Conservation (phyloP, 2,329 filamentous ascomycete species). For the Didymella exigua region DNA sequence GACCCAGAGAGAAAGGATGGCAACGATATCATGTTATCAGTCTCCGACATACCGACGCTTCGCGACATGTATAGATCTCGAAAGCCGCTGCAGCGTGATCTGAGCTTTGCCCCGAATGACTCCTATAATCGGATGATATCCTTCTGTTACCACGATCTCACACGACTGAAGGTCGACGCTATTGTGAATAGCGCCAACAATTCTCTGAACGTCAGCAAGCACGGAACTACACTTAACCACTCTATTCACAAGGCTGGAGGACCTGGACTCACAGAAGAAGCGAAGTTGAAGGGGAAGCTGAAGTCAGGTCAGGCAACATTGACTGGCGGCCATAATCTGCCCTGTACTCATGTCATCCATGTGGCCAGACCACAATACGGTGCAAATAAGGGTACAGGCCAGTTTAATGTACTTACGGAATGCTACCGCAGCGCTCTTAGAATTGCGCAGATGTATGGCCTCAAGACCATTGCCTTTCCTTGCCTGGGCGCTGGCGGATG, state of each 20-base stretch:
- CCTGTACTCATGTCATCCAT: conserved; percentile 41
- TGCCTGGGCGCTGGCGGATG: conserved; percentile 40
- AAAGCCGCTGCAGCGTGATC: conserved; percentile 32
- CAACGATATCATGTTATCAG: conserved; percentile 15
- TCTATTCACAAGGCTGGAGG: conserved; percentile 39
- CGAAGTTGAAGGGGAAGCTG: conserved; percentile 17
- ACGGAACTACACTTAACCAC: conserved; percentile 28
- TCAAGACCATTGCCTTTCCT: conserved; percentile 45
- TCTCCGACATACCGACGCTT: conserved; percentile 35
- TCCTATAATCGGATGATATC: conserved; percentile 39
- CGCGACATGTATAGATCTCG: conserved; percentile 34
- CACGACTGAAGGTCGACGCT: conserved; percentile 41
- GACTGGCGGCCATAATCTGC: conserved; percentile 37
- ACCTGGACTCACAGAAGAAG: conserved; percentile 31
- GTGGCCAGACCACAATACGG: conserved; percentile 35
- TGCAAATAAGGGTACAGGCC: conserved; percentile 22
- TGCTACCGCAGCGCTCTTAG: conserved; percentile 40
- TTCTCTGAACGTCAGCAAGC: conserved; percentile 18
- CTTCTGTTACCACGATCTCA: conserved; percentile 40
- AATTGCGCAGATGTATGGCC: conserved; percentile 23
- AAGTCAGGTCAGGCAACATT: conserved; percentile 32
- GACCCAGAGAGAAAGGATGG: conserved; percentile 2
- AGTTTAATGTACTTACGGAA: conserved; percentile 37
- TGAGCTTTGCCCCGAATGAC: conserved; percentile 38
- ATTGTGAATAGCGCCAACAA: conserved; percentile 42